Conservation (phyloP, 257 asterid genomes). For the Scutellaria minor region DNA sequence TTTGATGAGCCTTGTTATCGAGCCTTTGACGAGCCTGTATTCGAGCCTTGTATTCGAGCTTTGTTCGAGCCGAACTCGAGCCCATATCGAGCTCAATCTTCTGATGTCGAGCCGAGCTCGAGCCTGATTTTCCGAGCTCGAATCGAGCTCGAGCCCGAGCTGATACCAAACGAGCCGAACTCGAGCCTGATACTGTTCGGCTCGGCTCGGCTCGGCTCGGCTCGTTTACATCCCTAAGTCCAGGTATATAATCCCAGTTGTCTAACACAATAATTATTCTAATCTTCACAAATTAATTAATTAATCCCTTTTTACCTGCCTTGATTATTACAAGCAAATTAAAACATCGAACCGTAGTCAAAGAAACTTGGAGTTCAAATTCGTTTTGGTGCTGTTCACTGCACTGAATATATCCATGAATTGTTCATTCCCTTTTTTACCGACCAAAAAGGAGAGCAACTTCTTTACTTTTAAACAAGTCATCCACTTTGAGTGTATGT, state of each 20-base stretch:
- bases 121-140: too few species aligned
- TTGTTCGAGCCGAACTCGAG: too few species aligned
- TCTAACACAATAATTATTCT: conserved; percentile 33
- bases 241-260: conserved; percentile 19
- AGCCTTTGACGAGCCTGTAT: too few species aligned
- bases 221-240: too few species aligned
- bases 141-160: too few species aligned
- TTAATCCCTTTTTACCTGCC: conserved; percentile 46
- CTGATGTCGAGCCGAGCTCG: too few species aligned
- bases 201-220: too few species aligned
- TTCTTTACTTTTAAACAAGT: conserved; percentile 6
- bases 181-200: too few species aligned
- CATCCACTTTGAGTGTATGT: conserved; percentile 30
- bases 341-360: conserved; percentile 30
- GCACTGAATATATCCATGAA: background rate
- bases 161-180: too few species aligned
- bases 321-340: conserved; percentile 37
- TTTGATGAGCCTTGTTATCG: too few species aligned
- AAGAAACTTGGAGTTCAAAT: conserved; percentile 30
- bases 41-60: too few species aligned
- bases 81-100: too few species aligned
- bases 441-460: conserved; percentile 12
- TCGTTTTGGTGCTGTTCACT: conserved; percentile 19
- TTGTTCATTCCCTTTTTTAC: conserved; percentile 18
- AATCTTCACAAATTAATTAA: conserved; percentile 32